Evolutionary conservation across 2,329 filamentous ascomycete genomes (phyloP).

Genomic region (Cladophialophora immunda): DNA sequence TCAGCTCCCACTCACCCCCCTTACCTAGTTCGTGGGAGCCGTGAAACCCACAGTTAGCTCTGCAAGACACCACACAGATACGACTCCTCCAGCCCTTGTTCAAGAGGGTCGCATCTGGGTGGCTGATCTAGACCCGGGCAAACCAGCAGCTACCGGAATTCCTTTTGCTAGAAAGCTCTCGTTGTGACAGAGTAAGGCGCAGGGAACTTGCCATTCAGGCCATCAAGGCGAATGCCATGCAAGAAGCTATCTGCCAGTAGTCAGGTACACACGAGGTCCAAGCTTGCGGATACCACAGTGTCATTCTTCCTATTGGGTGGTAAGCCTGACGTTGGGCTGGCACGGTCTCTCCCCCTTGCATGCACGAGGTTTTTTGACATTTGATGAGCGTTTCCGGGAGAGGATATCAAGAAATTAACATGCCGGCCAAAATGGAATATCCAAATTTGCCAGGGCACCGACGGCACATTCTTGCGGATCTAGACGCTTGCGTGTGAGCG

Average conservation of each 20-base stretch:
- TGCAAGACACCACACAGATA: neutral
- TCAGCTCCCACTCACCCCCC: too few relatives aligned
- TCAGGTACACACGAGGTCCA: conserved; percentile 11
- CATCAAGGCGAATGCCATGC: neutral
- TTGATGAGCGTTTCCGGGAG: conserved; percentile 21
- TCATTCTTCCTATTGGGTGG: conserved; percentile 4
- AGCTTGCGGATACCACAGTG: conserved; percentile 14
- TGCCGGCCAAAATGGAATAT: conserved; percentile 34
- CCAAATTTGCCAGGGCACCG: conserved; percentile 20
- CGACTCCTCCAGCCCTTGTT: neutral
- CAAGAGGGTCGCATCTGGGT: neutral
- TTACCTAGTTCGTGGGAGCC: conserved; percentile 4
- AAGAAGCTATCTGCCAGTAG: conserved; percentile 2
- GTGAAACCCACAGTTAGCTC: conserved; percentile 2
- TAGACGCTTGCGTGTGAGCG: neutral
- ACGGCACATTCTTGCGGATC: neutral
- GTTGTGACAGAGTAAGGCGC: neutral
- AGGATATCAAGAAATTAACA: conserved; percentile 19
- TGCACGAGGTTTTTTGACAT: conserved; percentile 26
- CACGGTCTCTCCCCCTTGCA: conserved; percentile 27
- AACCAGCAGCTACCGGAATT: neutral
- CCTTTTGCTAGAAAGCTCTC: neutral
- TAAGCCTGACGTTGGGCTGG: conserved; percentile 11
- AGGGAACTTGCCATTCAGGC: neutral
- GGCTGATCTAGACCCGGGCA: conserved; percentile 9